Conservation (phyloP, 176 grass and related monocot genomes). For the Pharus latifolius region DNA sequence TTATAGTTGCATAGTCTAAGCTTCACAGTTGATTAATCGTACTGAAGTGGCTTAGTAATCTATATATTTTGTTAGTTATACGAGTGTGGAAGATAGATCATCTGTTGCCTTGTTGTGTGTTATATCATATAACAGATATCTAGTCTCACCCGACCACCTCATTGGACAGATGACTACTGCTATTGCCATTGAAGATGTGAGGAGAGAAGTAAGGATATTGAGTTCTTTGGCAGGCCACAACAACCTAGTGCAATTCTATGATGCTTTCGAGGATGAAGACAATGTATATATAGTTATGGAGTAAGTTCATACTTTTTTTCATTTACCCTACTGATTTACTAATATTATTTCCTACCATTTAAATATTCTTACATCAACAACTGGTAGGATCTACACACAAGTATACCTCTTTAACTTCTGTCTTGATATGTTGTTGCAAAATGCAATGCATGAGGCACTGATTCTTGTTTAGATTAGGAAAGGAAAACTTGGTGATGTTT, state of each 20-base stretch:
- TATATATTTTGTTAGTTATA: not conserved
- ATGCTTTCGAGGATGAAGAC: constrained; percentile 87
- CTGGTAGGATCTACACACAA: not conserved
- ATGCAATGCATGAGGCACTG: not conserved
- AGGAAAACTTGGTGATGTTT: not conserved
- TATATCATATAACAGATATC: not conserved
- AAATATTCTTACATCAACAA: not conserved
- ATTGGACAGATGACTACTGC: constrained; percentile 80
- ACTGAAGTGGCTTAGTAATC: not conserved
- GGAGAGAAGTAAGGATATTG: constrained; percentile 83
- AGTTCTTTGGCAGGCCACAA: constrained; percentile 63
- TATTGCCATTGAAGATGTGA: constrained; percentile 94
- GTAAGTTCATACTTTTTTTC: constrained; percentile 48
- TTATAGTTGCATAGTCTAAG: not conserved
- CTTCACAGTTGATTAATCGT: not conserved
- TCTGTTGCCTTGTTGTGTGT: not conserved
- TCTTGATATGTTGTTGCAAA: not conserved
- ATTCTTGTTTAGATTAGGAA: not conserved
- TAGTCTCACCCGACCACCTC: not conserved
- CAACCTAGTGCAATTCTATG: constrained; percentile 80
- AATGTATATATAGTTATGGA: constrained; percentile 96
- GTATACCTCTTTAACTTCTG: not conserved
- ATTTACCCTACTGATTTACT: not conserved
- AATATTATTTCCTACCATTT: constrained; percentile 8
- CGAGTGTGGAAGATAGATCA: not conserved